phyloP scores from a whole-genome alignment of 176 grass and related monocot genomes.

The Hsuehochloa calcarea region DNA sequence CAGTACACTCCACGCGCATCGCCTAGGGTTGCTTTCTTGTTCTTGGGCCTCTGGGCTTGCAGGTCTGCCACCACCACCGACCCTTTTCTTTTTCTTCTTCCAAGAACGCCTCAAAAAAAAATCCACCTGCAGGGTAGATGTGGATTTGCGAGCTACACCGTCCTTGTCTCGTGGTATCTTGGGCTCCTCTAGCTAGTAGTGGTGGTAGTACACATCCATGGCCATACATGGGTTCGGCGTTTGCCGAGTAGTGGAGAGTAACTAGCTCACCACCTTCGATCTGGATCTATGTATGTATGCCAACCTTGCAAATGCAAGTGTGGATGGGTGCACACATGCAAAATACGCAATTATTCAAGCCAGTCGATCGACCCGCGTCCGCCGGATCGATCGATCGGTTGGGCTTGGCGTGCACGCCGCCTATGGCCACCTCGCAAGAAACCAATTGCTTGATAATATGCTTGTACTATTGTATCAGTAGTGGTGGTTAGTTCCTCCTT shows the following conservation, averaged over 20 bases:
- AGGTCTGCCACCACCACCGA: slow-evolving; percentile 1
- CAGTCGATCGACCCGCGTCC: not conserved
- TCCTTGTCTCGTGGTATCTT: not conserved
- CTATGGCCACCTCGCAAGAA: not conserved
- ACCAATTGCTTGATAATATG: not conserved
- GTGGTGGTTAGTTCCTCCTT: not conserved
- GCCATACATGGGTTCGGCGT: not conserved
- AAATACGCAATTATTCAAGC: not conserved
- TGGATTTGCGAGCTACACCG: slow-evolving; percentile 50
- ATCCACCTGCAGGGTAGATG: slow-evolving; percentile 3
- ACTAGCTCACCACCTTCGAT: slow-evolving; percentile 22
- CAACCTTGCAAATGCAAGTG: not conserved
- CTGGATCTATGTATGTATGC: not conserved
- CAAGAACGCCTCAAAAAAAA: not conserved
- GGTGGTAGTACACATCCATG: not conserved
- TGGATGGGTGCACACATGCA: slow-evolving; percentile 16
- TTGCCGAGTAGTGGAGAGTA: not conserved
- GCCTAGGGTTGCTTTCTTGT: not conserved
- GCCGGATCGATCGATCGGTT: not conserved
- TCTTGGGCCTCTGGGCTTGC: not conserved
- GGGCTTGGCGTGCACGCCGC: slow-evolving; percentile 12
- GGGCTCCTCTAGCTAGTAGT: not conserved
- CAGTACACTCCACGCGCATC: not conserved
- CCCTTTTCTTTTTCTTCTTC: not conserved
- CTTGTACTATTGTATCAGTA: not conserved